Percentiles rank a stretch among this genome's conserved stretches.
Evolutionary conservation across 805 yeast species (phyloP).

Genomic region (Metschnikowia corniflorae): DNA sequence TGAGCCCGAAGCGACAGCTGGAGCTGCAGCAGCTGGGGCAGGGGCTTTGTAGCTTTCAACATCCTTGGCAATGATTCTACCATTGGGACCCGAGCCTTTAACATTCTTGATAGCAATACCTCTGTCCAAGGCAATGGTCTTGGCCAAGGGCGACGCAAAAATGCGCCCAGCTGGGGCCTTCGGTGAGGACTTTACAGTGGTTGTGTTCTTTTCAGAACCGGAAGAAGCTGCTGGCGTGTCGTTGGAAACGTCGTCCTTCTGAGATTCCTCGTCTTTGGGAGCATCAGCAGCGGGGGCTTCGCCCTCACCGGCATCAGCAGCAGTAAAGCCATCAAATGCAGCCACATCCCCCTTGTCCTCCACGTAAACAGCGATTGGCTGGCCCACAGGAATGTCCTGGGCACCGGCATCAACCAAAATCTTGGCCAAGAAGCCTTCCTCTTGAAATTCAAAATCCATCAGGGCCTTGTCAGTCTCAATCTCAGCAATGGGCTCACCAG

Average conservation of each 20-base stretch:
- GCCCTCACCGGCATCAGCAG: constrained; percentile 69
- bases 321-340: constrained; percentile 83
- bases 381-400: constrained; percentile 87
- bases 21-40: constrained; percentile 42
- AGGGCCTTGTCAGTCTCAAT: constrained; percentile 97
- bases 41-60: constrained; percentile 65
- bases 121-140: constrained; percentile 85
- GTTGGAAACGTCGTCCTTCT: constrained; percentile 20
- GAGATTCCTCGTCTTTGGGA: constrained; percentile 36
- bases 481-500: constrained; percentile 96
- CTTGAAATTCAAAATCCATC: constrained; percentile 98
- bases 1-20: constrained; percentile 54
- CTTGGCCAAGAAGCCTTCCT: constrained; percentile 90
- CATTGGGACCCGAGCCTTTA: constrained; percentile 92
- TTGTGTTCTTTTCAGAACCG: constrained; percentile 22
- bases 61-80: constrained; percentile 90
- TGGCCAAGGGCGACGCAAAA: constrained; percentile 93
- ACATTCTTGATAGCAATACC: constrained; percentile 84
- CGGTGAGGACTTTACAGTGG: constrained; percentile 31
- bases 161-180: constrained; percentile 61
- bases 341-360: constrained; percentile 80
- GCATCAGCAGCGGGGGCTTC: constrained; percentile 43
- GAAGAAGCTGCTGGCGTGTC: constrained; percentile 19
- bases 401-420: constrained; percentile 79
- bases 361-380: constrained; percentile 95